Evolutionary conservation across 2,329 filamentous ascomycete genomes (phyloP).

Genomic region (Beauveria medogensis): DNA sequence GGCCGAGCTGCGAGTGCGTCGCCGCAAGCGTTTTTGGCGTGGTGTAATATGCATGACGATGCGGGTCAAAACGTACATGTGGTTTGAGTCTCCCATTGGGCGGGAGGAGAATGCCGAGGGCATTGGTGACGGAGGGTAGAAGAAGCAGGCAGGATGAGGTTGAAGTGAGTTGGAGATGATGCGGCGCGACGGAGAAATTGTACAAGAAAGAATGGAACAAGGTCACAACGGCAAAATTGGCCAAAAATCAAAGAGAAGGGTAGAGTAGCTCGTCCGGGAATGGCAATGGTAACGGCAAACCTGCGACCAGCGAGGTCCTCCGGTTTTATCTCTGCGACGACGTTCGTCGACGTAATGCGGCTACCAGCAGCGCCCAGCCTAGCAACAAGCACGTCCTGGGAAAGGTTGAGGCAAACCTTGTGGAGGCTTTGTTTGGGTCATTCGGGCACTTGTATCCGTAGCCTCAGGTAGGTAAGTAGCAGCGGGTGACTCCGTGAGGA

Average conservation of each 20-base stretch:
- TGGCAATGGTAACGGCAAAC: neutral
- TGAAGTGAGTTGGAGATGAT: neutral
- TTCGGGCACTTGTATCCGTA: neutral
- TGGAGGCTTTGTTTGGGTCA: constrained; percentile 3
- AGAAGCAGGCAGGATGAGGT: neutral
- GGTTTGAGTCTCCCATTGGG: constrained; percentile 3
- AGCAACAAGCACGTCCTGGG: neutral
- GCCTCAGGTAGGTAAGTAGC: no score
- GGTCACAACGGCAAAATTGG: neutral
- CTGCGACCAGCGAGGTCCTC: neutral
- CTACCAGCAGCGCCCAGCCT: neutral
- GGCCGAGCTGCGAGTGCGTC: neutral
- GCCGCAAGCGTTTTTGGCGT: neutral
- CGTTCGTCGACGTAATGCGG: constrained; percentile 7
- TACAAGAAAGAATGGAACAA: neutral
- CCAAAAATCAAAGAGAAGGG: neutral
- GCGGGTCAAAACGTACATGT: constrained; percentile 7
- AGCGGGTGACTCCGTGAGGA: neutral
- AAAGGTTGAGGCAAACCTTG: constrained; percentile 7
- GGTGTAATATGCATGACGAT: neutral
- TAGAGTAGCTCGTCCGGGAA: neutral
- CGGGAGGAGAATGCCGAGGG: neutral
- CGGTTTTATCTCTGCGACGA: neutral
- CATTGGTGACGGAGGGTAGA: neutral
- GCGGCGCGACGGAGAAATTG: neutral